phyloP scores from a whole-genome alignment of 1,284 basidiomycete genomes.

The Tilletia setariae region DNA sequence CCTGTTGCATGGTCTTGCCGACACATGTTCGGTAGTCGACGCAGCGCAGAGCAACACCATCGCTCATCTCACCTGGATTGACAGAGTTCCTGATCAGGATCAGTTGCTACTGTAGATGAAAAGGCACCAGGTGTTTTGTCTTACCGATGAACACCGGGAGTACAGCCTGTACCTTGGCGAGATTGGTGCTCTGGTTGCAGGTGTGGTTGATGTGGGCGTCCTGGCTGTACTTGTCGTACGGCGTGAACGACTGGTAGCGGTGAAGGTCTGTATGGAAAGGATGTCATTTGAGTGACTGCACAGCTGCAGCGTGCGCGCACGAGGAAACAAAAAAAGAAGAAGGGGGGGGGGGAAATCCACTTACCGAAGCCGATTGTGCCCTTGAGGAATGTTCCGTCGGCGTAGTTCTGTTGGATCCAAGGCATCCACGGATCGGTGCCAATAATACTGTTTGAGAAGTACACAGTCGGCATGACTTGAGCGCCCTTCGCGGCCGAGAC shows the following conservation, averaged over 20 bases:
- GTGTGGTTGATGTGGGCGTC: constrained; percentile 46
- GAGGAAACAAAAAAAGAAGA: background rate
- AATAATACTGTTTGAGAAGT: constrained; percentile 47
- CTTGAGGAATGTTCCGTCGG: constrained; percentile 5
- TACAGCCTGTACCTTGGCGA: constrained; percentile 58
- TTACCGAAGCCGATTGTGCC: constrained; percentile 12
- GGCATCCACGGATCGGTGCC: constrained; percentile 9
- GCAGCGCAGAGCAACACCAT: constrained; percentile 18
- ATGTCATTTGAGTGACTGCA: background rate
- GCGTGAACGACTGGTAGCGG: constrained; percentile 48
- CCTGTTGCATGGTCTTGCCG: constrained; percentile 18
- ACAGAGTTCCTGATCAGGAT: background rate
- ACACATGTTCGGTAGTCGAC: constrained; percentile 18
- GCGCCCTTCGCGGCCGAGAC: constrained; percentile 17
- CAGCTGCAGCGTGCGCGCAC: background rate
- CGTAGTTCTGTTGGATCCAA: background rate
- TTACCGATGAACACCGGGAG: constrained; percentile 58
- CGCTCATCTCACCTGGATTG: constrained; percentile 10
- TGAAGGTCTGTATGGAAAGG: constrained; percentile 39
- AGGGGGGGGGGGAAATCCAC: background rate
- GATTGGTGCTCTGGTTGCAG: constrained; percentile 33
- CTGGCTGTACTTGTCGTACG: constrained; percentile 26
- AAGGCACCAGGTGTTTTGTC: background rate
- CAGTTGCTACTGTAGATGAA: background rate
- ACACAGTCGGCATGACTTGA: constrained; percentile 45